Percentiles rank a stretch among this genome's conserved stretches.
Conservation (phyloP, 768 basidiomycete genomes). For the Piloderma croceum region DNA sequence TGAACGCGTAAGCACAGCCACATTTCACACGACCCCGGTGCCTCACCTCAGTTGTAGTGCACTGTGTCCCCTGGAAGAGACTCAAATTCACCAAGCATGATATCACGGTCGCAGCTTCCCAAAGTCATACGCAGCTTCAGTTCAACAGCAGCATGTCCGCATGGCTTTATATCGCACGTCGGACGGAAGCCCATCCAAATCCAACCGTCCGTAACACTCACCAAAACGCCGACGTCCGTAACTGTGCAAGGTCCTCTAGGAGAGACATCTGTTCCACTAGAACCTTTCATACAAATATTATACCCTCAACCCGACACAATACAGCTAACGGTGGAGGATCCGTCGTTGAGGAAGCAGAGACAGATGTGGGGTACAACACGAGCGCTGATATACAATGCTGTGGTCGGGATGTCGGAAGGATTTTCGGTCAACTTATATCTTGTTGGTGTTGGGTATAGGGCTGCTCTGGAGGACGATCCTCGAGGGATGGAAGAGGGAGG, state of each 20-base stretch:
- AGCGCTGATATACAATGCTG: conserved; percentile 83
- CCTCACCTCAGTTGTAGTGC: too few relatives aligned
- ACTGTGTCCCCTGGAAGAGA: too few relatives aligned
- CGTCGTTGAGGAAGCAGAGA: conserved; percentile 69
- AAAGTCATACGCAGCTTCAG: conserved; percentile 38
- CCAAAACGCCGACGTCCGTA: conserved; percentile 32
- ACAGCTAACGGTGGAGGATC: conserved; percentile 56
- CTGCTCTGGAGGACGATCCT: conserved; percentile 77
- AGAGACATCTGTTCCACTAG: conserved; percentile 40
- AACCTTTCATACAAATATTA: conserved; percentile 42
- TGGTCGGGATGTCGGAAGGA: conserved; percentile 84
- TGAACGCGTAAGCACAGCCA: too few relatives aligned
- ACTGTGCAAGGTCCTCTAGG: conserved; percentile 44
- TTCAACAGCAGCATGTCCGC: conserved; percentile 44
- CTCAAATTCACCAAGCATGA: too few relatives aligned
- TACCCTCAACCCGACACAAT: conserved; percentile 30
- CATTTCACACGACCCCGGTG: too few relatives aligned
- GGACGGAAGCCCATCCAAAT: conserved; percentile 53
- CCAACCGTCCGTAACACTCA: conserved; percentile 36
- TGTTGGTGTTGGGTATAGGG: conserved; percentile 94
- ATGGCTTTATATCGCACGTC: conserved; percentile 56
- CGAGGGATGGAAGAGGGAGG: conserved; percentile 51
- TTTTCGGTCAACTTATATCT: conserved; percentile 80
- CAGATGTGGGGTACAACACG: conserved; percentile 95
- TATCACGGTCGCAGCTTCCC: conserved; percentile 12